phyloP scores from a whole-genome alignment of 2,329 filamentous ascomycete species.

The Botrytis paeoniae region DNA sequence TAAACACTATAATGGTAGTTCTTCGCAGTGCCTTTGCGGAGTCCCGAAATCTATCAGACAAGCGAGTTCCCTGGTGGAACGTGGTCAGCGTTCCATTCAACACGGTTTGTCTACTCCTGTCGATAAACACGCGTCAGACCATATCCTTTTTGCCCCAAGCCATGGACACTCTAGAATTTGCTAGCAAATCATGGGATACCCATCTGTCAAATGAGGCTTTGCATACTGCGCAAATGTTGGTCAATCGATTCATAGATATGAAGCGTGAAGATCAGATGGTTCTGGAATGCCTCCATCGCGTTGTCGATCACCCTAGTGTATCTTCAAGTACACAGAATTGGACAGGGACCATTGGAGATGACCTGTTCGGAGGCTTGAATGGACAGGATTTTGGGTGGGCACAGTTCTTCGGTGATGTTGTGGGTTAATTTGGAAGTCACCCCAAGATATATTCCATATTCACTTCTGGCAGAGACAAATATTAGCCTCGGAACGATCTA shows the following conservation, averaged over 20 bases:
- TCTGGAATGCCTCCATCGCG: conserved; percentile 26
- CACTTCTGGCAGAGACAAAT: background rate
- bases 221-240: conserved; percentile 28
- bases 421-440: background rate
- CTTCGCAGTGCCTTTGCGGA: conserved; percentile 26
- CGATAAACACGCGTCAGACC: conserved; percentile 25
- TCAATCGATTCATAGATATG: conserved; percentile 26
- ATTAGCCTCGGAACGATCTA: background rate
- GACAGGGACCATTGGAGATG: background rate
- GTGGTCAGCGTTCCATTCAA: conserved; percentile 28
- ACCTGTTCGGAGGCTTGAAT: background rate
- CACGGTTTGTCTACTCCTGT: conserved; percentile 27
- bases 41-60: conserved; percentile 20
- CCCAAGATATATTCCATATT: background rate
- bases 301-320: conserved; percentile 15
- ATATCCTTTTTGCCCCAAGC: conserved; percentile 25
- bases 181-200: conserved; percentile 22
- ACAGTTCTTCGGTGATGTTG: conserved; percentile 10
- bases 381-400: conserved; percentile 9
- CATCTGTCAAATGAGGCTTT: conserved; percentile 29
- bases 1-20: conserved; percentile 18
- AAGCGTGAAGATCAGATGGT: conserved; percentile 21
- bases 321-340: background rate
- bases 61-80: conserved; percentile 30
- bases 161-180: conserved; percentile 25